These are phyloP conservation scores for Epicoccum sorghinum DNA, from an alignment of 2,329 filamentous ascomycete genomes.

Conservation along the genomic window DNA sequence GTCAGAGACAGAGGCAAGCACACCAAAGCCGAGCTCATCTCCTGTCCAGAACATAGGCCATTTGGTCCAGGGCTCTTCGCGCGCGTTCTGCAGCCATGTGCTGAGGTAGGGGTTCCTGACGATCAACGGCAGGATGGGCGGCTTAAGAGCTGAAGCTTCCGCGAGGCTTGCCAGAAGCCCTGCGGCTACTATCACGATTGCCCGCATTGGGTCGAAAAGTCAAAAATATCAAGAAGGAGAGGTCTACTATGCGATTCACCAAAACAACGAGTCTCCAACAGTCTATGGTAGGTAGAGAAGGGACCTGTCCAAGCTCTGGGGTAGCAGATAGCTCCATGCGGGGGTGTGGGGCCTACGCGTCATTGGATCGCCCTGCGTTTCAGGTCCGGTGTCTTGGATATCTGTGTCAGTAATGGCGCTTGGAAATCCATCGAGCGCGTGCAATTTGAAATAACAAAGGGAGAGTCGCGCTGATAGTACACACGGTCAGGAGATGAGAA, in stretches of 20 bases:
- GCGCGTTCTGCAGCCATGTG: slow-evolving; percentile 66
- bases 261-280: neutral
- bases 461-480: too few species aligned
- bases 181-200: slow-evolving; percentile 25
- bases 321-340: slow-evolving; percentile 11
- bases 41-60: slow-evolving; percentile 91
- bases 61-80: slow-evolving; percentile 76
- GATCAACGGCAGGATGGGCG: slow-evolving; percentile 58
- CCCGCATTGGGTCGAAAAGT: slow-evolving; percentile 34
- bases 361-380: slow-evolving; percentile 10
- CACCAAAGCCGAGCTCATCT: slow-evolving; percentile 67
- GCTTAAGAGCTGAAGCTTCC: slow-evolving; percentile 60
- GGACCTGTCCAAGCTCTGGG: slow-evolving; percentile 10
- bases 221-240: neutral
- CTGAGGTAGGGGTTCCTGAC: slow-evolving; percentile 60
- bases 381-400: slow-evolving; percentile 1
- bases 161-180: slow-evolving; percentile 51
- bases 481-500: too few species aligned
- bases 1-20: slow-evolving; percentile 67
- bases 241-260: neutral
- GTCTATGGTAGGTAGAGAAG: neutral
- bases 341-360: slow-evolving; percentile 13
- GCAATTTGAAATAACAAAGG: too few species aligned
- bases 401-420: neutral
- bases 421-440: too few species aligned